Base-by-base conservation (phyloP, 257 asterid genomes). In the Prunella vulgaris region DNA sequence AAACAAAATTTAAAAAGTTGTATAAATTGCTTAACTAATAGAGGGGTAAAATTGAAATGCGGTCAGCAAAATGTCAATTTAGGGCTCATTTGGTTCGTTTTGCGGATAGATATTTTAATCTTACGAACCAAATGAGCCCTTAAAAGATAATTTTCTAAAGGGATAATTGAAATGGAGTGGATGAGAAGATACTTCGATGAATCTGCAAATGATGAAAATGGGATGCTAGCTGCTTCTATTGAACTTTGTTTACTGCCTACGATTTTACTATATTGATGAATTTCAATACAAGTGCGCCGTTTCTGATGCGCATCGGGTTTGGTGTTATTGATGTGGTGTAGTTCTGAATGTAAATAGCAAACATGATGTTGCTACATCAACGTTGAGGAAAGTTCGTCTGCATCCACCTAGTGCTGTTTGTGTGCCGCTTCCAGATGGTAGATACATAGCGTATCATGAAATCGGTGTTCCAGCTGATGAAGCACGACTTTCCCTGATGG, bases 361-460 rank as follows among this genome's bases (percentile, higher is more conserved):
- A 57, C 62, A 77, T 51, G 79, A 82, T 5, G 59, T 60, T 54
- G 40, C 83, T n/a, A 62, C 60, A 77, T 42, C 82, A 24, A 25
- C 60, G 66, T 83, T 73, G 76, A 90, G 85, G 83, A 84, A 71
- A 72, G 79, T 93, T 27, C 14, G 52, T 21, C 64, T 83, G 8
- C 98, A 86, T 78, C 97, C 97, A 57, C 88, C 95, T 0, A 79
- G 86, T 82, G 97, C 95, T 20, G 52, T 69, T 21, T 85, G 90
- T 3, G 33, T 84, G 69, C 60, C 81, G 25, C 97, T 93, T 33
- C 95, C 97, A 0, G 97, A 90, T 69, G 90, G 93, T 48, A 79
- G 98, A 84, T 71, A 79, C 83, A 17, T 90, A 68, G 95, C 98
- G 5, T 93, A 90, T 83, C 83, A 73, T 5, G 94, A 88, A 68